A percentile compares a stretch with the other conserved stretches of the same genome.
Evolutionary conservation across 805 yeast species (phyloP).

Genomic region (Monosporozyma yasuniensis): DNA sequence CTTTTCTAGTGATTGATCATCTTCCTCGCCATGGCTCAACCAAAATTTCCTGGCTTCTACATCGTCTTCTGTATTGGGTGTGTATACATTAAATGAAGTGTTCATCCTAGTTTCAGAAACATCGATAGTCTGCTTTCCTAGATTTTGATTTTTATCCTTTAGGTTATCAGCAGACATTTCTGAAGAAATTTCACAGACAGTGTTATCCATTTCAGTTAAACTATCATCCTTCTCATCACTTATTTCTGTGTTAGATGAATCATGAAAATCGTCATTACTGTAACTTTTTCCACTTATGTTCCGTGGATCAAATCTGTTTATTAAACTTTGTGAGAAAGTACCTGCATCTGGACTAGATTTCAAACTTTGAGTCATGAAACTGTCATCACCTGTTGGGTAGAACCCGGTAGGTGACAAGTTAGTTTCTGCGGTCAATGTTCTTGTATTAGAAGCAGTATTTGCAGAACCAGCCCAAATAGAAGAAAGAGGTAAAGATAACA

Average conservation of each 20-base stretch:
- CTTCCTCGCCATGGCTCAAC: conserved; percentile 12
- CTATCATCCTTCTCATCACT: conserved; percentile 11
- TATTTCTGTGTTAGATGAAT: conserved; percentile 9
- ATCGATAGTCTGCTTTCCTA: background rate
- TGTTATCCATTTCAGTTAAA: conserved; percentile 9
- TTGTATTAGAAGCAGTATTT: conserved; percentile 39
- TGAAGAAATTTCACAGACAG: conserved; percentile 11
- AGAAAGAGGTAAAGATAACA: conserved; percentile 69
- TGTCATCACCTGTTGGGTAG: conserved; percentile 10
- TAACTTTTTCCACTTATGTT: background rate
- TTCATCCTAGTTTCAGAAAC: background rate
- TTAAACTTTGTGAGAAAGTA: background rate
- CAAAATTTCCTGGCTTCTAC: conserved; percentile 31
- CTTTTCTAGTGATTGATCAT: background rate
- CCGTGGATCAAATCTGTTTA: background rate
- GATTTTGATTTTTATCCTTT: background rate
- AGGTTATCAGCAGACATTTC: background rate
- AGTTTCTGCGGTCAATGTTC: conserved; percentile 27
- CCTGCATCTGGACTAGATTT: background rate
- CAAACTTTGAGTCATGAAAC: conserved; percentile 11
- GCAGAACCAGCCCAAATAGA: conserved; percentile 82
- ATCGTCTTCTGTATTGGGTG: conserved; percentile 31
- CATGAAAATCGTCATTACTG: background rate
- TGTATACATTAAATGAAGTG: conserved; percentile 12
- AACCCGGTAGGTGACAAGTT: conserved; percentile 15